Conservation (phyloP, 768 basidiomycete species). For the Grammothele lineata region DNA sequence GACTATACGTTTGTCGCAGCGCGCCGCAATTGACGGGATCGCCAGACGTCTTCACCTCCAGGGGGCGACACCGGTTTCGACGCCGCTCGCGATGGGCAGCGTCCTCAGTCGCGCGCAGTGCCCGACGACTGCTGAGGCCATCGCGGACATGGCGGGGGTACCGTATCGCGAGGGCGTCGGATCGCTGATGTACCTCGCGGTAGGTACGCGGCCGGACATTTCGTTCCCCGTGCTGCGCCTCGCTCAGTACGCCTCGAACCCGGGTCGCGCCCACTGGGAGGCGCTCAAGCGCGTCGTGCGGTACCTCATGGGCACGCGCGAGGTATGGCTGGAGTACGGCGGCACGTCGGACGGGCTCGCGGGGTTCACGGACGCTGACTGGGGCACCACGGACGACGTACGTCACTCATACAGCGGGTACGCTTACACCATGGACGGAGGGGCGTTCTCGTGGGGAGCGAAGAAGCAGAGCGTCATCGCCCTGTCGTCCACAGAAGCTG, state of each 20-base stretch:
- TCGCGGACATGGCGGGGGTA: slow-evolving; percentile 10
- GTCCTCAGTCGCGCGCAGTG: slow-evolving; percentile 7
- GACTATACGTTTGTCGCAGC: slow-evolving; percentile 29
- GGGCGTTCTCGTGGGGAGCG: slow-evolving; percentile 25
- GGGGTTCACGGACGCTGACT: slow-evolving; percentile 30
- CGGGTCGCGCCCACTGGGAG: slow-evolving; percentile 19
- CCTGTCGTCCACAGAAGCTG: slow-evolving; percentile 30
- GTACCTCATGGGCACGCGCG: slow-evolving; percentile 25
- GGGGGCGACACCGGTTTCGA: slow-evolving; percentile 22
- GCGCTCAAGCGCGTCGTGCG: slow-evolving; percentile 24
- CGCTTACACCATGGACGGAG: slow-evolving; percentile 22
- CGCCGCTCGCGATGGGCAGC: slow-evolving; percentile 3
- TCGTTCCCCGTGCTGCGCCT: slow-evolving; percentile 20
- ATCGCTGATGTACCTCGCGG: slow-evolving; percentile 16
- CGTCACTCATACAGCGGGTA: slow-evolving; percentile 26
- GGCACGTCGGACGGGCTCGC: slow-evolving; percentile 1
- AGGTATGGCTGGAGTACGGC: slow-evolving; percentile 9
- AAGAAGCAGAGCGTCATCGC: slow-evolving; percentile 28
- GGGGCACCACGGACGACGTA: slow-evolving; percentile 17
- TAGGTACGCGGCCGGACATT: slow-evolving; percentile 15
- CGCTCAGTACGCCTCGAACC: slow-evolving; percentile 21
- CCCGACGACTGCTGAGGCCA: not conserved
- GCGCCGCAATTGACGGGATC: slow-evolving; percentile 29
- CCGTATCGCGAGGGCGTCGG: slow-evolving; percentile 18
- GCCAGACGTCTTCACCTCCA: slow-evolving; percentile 22